Evolutionary conservation across 2,329 filamentous ascomycete species (phyloP).

Genomic region (Colletotrichum falcatum): DNA sequence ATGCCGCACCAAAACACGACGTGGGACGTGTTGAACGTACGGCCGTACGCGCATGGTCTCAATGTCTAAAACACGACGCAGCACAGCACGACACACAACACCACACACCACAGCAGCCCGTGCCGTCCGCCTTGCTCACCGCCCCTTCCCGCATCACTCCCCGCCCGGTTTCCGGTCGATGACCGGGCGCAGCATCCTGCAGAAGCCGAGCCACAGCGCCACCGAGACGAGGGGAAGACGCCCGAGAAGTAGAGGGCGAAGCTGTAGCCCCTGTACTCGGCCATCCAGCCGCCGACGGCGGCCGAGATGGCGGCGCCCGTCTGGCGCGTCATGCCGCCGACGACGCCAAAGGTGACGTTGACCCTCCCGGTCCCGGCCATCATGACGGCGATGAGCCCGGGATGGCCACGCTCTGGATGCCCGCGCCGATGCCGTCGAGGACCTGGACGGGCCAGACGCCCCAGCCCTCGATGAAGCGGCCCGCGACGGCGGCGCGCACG

Average conservation of each 20-base stretch:
- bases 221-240: constrained; percentile 30
- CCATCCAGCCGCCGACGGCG: constrained; percentile 29
- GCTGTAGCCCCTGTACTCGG: constrained; percentile 25
- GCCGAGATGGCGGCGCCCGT: constrained; percentile 33
- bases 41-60: background rate
- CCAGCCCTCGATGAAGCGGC: constrained; percentile 22
- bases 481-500: constrained; percentile 26
- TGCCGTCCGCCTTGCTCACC: background rate
- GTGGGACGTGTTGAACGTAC: background rate
- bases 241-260: constrained; percentile 28
- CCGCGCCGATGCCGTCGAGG: constrained; percentile 33
- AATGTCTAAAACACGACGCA: too few relatives aligned
- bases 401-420: constrained; percentile 33
- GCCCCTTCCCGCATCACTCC: background rate
- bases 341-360: constrained; percentile 27
- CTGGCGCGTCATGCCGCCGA: constrained; percentile 32
- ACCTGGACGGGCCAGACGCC: constrained; percentile 33
- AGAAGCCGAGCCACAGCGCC: constrained; percentile 21
- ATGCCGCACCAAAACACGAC: background rate
- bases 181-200: constrained; percentile 17
- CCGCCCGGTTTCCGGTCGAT: constrained; percentile 22
- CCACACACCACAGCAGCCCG: background rate
- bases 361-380: constrained; percentile 29
- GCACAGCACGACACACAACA: background rate
- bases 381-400: constrained; percentile 26